Evolutionary conservation across 1,284 basidiomycete species (phyloP).

Genomic region (Rhodotorula sp.): DNA sequence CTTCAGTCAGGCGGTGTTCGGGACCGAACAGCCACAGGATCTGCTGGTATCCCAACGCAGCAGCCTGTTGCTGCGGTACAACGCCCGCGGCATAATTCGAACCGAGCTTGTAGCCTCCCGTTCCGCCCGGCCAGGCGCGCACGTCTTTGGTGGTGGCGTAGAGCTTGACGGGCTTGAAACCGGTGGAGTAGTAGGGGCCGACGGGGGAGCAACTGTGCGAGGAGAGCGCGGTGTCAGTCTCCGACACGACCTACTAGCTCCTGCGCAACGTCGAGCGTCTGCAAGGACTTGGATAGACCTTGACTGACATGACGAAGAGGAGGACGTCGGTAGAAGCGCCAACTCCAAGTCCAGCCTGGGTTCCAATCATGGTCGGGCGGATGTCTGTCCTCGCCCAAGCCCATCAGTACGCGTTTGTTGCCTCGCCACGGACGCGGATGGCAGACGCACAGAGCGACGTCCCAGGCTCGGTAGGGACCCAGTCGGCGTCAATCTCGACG

Average conservation of each 20-base stretch:
- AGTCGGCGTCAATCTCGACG: conserved; percentile 79
- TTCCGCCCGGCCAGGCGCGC: conserved; percentile 55
- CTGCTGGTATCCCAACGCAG: conserved; percentile 80
- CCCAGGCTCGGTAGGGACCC: conserved; percentile 88
- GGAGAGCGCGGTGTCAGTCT: conserved; percentile 85
- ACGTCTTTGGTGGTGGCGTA: conserved; percentile 89
- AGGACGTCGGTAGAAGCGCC: conserved; percentile 83
- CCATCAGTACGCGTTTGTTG: not conserved
- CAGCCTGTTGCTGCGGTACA: conserved; percentile 75
- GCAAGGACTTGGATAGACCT: conserved; percentile 58
- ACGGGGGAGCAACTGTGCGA: conserved; percentile 81
- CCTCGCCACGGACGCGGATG: too few relatives aligned
- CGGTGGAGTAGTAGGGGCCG: conserved; percentile 91
- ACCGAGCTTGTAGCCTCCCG: conserved; percentile 84
- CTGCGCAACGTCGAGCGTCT: not conserved
- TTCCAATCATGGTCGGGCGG: conserved; percentile 80
- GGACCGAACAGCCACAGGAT: conserved; percentile 94
- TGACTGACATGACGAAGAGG: conserved; percentile 78
- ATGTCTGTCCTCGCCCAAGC: conserved; percentile 29
- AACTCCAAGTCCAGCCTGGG: conserved; percentile 84
- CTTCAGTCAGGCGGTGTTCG: conserved; percentile 77
- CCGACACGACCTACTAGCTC: conserved; percentile 51
- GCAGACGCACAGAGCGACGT: conserved; percentile 59
- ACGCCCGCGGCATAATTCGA: conserved; percentile 69
- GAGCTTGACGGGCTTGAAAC: conserved; percentile 93